Percentiles rank a stretch among this genome's conserved stretches.
phyloP scores from a whole-genome alignment of 176 grass and related monocot species.

The Carex kokanica region DNA sequence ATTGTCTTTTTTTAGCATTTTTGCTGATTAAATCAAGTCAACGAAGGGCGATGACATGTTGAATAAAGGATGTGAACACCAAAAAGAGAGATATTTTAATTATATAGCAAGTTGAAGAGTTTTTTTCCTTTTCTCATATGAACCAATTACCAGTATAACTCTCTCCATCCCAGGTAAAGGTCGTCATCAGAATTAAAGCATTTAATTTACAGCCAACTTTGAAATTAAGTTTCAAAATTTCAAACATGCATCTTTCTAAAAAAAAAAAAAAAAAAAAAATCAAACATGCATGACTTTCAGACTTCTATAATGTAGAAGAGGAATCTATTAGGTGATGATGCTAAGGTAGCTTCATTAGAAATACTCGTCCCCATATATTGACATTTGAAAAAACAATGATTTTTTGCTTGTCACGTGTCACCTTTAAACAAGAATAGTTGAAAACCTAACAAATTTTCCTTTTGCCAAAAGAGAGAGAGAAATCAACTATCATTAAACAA shows the following conservation, averaged over 20 bases:
- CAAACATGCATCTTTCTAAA: no score
- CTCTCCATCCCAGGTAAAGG: neutral
- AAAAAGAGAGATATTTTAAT: neutral
- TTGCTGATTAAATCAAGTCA: neutral
- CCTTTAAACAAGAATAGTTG: neutral
- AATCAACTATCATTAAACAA: neutral
- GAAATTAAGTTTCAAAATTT: no score
- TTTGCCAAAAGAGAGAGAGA: neutral
- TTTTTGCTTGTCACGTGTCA: neutral
- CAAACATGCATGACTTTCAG: constrained; percentile 7
- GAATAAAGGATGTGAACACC: neutral
- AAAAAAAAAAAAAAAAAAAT: neutral
- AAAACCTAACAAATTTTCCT: neutral
- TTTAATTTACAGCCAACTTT: neutral
- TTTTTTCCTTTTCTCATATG: neutral
- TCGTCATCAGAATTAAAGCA: neutral
- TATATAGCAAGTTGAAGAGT: neutral
- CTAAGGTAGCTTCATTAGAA: neutral
- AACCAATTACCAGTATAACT: neutral
- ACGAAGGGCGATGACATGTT: neutral
- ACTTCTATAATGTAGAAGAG: neutral
- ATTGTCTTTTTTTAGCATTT: no score
- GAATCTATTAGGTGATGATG: constrained; percentile 14
- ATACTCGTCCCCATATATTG: constrained; percentile 5
- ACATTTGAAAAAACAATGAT: neutral